Percentiles rank a stretch among this genome's conserved stretches.
These are phyloP conservation scores for Penicillium psychrofluorescens DNA, from an alignment of 495 filamentous ascomycete genomes.

Conservation along the genomic window DNA sequence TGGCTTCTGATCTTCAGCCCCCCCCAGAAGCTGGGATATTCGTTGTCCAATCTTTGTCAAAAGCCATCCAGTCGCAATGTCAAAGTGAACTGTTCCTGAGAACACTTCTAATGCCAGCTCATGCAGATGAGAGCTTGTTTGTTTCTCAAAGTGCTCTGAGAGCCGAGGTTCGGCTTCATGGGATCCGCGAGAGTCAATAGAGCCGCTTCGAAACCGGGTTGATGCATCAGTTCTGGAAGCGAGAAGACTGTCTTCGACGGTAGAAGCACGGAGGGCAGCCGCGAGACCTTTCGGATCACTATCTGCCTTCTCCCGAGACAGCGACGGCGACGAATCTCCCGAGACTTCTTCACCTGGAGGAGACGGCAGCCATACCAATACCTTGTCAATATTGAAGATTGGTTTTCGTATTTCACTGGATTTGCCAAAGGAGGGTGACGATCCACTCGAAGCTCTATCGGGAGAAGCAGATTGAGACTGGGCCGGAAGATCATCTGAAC, in stretches of 20 bases:
- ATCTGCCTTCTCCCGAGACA: conserved; percentile 4
- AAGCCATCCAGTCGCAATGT: conserved; percentile 63
- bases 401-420: conserved; percentile 23
- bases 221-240: conserved; percentile 20
- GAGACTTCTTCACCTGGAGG: conserved; percentile 1
- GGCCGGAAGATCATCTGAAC: conserved; percentile 1
- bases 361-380: conserved; percentile 31
- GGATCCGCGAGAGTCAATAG: conserved; percentile 8
- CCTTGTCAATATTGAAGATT: conserved; percentile 27
- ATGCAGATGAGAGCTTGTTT: not conserved
- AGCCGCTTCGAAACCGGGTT: conserved; percentile 11
- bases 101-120: conserved; percentile 50
- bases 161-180: conserved; percentile 3
- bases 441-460: conserved; percentile 13
- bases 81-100: conserved; percentile 51
- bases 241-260: conserved; percentile 21
- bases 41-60: conserved; percentile 52
- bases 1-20: conserved; percentile 6
- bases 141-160: conserved; percentile 2
- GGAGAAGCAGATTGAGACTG: conserved; percentile 6
- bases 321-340: conserved; percentile 1
- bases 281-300: conserved; percentile 18
- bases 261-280: conserved; percentile 11
- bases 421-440: conserved; percentile 13
- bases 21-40: conserved; percentile 36